Evolutionary conservation across 108 stramenopile genomes (phyloP), one percentile per base, ranked within the genome.

Genomic region (Skeletonema grethae): DNA sequence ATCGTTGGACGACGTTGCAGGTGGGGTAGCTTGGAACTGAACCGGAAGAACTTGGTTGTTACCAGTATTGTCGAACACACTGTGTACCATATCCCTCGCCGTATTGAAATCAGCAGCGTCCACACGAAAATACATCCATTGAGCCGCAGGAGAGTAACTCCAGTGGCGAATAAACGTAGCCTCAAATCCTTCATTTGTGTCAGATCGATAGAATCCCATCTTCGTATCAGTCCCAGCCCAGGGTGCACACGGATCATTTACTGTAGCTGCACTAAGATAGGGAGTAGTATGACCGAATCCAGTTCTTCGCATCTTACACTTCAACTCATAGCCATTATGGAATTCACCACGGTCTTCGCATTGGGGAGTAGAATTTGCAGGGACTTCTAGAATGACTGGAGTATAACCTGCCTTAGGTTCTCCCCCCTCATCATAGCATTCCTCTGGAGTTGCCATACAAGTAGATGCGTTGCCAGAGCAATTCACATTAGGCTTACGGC

Each of bases 81-180:
- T 16, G 34, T 72, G 28, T 10, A 72, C 70, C 34, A 63, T 24
- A 31, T 29, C 46, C 6, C 24, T 48, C 24, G 70, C 70, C 12
- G 39, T 32, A 25, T 24, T 9, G n/a, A n/a, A 55, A 35, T 45
- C 50, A 13, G 7, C 0, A 9, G 70, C 39, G 25, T 71, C 50
- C 2, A 71, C 70, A n/a, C 46, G 4, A 5, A 48, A 48, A 48
- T 1, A 48, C 46, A 48, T 4, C 0, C 0, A 18, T 7, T 16
- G 16, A 11, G 0, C 9, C 11, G 0, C 0, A 38, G 36, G 36
- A 38, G 36, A 10, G 1, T 2, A 9, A 24, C 50, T 53, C 50
- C 50, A 53, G 50, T 53, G 50, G 8, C 20, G 6, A 2, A 53
- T 22, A 8, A 22, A 53, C 22, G 50, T 22, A 24, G 20, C 22